Base-by-base conservation (phyloP, 1,284 basidiomycete genomes). In the Irpex sp. region DNA sequence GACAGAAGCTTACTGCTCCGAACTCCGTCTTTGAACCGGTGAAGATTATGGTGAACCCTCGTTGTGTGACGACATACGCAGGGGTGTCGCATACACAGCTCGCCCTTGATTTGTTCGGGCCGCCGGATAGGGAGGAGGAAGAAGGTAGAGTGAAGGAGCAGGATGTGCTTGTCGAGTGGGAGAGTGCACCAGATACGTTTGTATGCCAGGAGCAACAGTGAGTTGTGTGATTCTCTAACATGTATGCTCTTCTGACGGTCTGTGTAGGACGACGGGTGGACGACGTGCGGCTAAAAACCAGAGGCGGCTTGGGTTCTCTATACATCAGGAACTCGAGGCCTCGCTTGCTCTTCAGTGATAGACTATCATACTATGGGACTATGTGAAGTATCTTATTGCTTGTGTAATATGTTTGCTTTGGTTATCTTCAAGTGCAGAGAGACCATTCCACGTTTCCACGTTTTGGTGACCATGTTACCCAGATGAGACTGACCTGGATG, bases 61-160 rank as follows among this genome's bases (percentile, higher is more conserved):
- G 94, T 12, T 97, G 95, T 72, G 91, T 96, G 51, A 97, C 95
- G 52, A 97, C 95, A 16, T 98, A 98, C 71, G 95, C 95, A 0
- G 95, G 95, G 5, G 95, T 97, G 4, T 92, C 89, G 65, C 95
- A 98, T 73, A 93, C 93, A 18, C 90, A 94, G 73, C 83, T 98
- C 47, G 94, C 95, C 9, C 75, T 92, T 49, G 94, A 97, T 74
- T 75, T 98, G 64, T 98, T 97, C 69, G 94, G 94, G 0, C 73
- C 77, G 8, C 73, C 77, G 7, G 88, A 88, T 36, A 45, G 39
- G 39, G 82, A 86, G 14, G 80, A 82, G 37, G 83, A 87, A 51
- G 83, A 85, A 57, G 83, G 86, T 58, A 93, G 90, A 72, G 49
- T 28, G 49, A 28, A 28, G 49, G 49, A 19, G 23, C 49, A 19